Evolutionary conservation across 768 basidiomycete species (phyloP).

Genomic region (Mycena olivaceomarginata): DNA sequence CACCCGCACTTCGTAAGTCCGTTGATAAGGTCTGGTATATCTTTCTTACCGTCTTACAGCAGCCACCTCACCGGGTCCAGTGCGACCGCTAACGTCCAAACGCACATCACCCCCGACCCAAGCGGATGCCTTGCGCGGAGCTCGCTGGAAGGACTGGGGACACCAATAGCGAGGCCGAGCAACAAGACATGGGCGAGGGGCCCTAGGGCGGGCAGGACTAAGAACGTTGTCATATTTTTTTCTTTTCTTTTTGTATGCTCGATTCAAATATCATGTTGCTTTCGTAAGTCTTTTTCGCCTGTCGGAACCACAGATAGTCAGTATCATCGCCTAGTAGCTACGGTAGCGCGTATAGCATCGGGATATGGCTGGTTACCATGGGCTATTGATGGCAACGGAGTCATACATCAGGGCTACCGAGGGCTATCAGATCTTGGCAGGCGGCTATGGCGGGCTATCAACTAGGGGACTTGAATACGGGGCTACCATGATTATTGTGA

Average conservation of each 20-base stretch:
- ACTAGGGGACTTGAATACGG: neutral
- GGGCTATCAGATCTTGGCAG: neutral
- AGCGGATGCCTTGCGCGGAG: neutral
- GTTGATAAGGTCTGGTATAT: neutral
- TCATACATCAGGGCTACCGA: too few species aligned
- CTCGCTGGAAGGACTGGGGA: neutral
- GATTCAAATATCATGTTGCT: too few species aligned
- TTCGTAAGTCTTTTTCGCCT: too few species aligned
- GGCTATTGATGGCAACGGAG: too few species aligned
- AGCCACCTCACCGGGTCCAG: neutral
- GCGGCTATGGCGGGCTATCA: neutral
- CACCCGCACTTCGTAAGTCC: conserved; percentile 11
- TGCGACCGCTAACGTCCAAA: neutral
- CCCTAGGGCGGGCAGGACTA: neutral
- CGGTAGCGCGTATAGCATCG: too few species aligned
- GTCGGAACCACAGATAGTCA: too few species aligned
- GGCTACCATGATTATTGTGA: neutral
- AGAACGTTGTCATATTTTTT: too few species aligned
- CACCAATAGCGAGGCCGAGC: conserved; percentile 12
- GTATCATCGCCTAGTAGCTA: too few species aligned
- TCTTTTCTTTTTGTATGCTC: too few species aligned
- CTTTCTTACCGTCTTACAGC: neutral
- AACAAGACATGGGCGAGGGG: neutral
- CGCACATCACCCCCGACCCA: neutral
- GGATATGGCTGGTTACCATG: too few species aligned